Evolutionary conservation across 805 yeast species (phyloP), one percentile per base, ranked within the genome.

Genomic region (Starmerella tilneyi): DNA sequence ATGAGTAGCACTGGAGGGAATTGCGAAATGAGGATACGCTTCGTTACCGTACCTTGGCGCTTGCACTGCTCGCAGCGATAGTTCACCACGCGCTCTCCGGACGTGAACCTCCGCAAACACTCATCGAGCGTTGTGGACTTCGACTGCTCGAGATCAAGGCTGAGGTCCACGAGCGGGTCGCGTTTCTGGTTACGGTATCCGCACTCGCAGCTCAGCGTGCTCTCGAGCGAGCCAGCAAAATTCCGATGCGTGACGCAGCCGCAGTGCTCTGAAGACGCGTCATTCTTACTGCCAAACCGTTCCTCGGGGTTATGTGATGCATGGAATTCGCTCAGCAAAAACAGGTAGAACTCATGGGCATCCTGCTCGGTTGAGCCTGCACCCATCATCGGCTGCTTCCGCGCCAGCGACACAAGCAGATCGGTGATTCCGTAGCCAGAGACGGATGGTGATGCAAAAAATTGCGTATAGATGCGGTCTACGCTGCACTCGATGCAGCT

Each of bases 291-390:
- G 35, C 23, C 41, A 15, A 35, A 30, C 24, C 23, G 32, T 20
- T 35, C 26, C 27, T 40, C 19, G 13, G 32, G 5, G 26, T 27
- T 27, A 35, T 53, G 58, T 15, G 55, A 44, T 15, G 29, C 29
- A 62, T 92, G 98, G 46, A 92, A 63, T 63, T 86, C 94, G 62
- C 89, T 83, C 30, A 89, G 69, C 23, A 89, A 59, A 60, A 89
- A 88, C 60, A 92, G 96, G 81, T 94, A 81, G 63, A 89, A 92
- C 63, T 92, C 99, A 64, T 92, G 99, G 0, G 98, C 97, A 61
- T 92, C 99, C 63, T 92, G 99, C 63, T 92, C 96, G 28, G 92
- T 81, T 54, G 88, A 88, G 1, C 99, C 99, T 0, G 96, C 94
- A 12, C 56, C 56, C 47, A 92, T 72, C 27, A 85, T 74, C 53